Base-by-base conservation (phyloP, 2,329 filamentous ascomycete species). In the Fusarium cyanostomum region DNA sequence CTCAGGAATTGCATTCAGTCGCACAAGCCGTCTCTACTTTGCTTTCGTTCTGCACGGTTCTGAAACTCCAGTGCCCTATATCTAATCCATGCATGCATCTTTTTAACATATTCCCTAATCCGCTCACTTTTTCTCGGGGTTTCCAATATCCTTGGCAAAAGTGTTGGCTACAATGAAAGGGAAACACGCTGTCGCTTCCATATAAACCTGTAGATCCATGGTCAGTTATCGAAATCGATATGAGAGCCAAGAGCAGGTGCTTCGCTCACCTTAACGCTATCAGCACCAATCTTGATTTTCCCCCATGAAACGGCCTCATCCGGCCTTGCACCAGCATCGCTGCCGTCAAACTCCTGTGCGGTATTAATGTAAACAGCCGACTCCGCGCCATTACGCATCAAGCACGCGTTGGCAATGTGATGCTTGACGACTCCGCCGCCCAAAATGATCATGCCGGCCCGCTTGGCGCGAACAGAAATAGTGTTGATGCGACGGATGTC, bases 271-370 rank as follows among this genome's bases (percentile, higher is more conserved):
- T 98, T 99, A 54, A 98, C 94, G 70, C 89, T 91, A 63, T 95
- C 90, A 2, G 90, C 95, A 49, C 89, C 91, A 37, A 89, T 83
- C 78, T 96, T 97, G 77, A 99, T 97, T 83, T 99, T 99, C 4
- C 95, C 95, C 95, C 95, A 99, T 62, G 94, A 97, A 13, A 99
- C 92, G 6, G 95, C 95, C 79, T 99, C 95, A 72, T 99, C 95
- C 5, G 95, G 95, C 52, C 95, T 84, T 4, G 95, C 95, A 1
- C 95, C 95, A 0, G 95, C 94, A 79, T 99, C 95, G 71, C 93
- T 97, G 3, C 95, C 95, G 75, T 99, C 95, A 74, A 97, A 99
- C 75, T 99, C 95, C 75, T 97, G 93, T 0, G 88, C 95, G 1
- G 95, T 99, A 78, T 99, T 99, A 77, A 99, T 92, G 75, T 97